Conservation (phyloP, 148 eudicot genomes). For the Tetragonia tetragonoides region DNA sequence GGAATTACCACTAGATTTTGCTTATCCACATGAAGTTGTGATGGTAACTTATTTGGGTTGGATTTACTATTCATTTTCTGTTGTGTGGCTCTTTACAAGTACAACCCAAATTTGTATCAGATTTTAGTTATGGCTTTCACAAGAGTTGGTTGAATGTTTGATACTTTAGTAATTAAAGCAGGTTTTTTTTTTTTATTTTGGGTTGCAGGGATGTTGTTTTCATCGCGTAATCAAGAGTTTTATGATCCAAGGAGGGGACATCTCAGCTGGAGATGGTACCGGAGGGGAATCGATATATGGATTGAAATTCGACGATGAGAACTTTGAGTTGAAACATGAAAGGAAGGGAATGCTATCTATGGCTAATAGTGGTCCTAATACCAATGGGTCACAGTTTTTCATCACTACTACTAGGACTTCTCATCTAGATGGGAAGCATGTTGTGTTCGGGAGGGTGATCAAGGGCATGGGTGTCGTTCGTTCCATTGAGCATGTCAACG, state of each 20-base stretch:
- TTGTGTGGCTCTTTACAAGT: not conserved
- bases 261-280: conserved; percentile 79
- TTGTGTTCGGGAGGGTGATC: conserved; percentile 85
- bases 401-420: conserved; percentile 82
- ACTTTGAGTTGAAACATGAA: conserved; percentile 81
- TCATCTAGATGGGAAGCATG: conserved; percentile 85
- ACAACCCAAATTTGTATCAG: not conserved
- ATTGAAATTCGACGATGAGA: conserved; percentile 77
- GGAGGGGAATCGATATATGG: conserved; percentile 99
- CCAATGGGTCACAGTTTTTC: conserved; percentile 86
- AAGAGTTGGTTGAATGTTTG: not conserved
- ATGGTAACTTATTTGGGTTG: conserved; percentile 22
- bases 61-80: not conserved
- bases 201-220: conserved; percentile 57
- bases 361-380: conserved; percentile 83
- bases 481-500: conserved; percentile 65
- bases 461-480: conserved; percentile 96
- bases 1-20: no score
- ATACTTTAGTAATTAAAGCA: not conserved
- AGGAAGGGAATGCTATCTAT: conserved; percentile 89
- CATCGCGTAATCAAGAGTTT: conserved; percentile 79
- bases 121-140: not conserved
- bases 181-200: not conserved
- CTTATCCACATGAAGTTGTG: conserved; percentile 28
- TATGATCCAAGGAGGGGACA: conserved; percentile 89